Conservation (phyloP, 306 rosid species). For the Castanea sativa region DNA sequence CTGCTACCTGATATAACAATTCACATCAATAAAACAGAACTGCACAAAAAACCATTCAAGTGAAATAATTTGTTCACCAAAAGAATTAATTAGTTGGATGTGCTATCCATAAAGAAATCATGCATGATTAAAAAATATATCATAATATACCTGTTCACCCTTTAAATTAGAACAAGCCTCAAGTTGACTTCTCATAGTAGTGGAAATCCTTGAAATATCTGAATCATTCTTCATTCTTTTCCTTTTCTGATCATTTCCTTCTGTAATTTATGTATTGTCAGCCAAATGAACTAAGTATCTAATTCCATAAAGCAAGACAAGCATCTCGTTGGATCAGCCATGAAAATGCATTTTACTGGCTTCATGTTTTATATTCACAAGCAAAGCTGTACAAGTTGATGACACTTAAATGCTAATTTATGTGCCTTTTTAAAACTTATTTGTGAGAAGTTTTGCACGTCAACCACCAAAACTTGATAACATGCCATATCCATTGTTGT, state of each 20-base stretch:
- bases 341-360: slow-evolving; percentile 3
- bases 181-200: slow-evolving; percentile 63
- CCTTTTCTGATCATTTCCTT: slow-evolving; percentile 85
- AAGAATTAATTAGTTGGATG: neutral
- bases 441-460: slow-evolving; percentile 15
- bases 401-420: slow-evolving; percentile 4
- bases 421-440: slow-evolving; percentile 2
- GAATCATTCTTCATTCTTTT: slow-evolving; percentile 81
- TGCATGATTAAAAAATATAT: neutral
- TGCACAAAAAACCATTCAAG: neutral
- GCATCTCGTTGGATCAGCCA: slow-evolving; percentile 20
- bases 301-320: slow-evolving; percentile 8
- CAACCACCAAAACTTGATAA: slow-evolving; percentile 20
- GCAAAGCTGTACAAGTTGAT: slow-evolving; percentile 2
- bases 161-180: slow-evolving; percentile 75
- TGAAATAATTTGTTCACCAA: slow-evolving; percentile 3
- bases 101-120: neutral
- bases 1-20: slow-evolving; percentile 75
- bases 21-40: slow-evolving; percentile 19
- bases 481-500: slow-evolving; percentile 7
- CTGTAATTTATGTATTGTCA: slow-evolving; percentile 50
- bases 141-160: slow-evolving; percentile 78
- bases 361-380: neutral
- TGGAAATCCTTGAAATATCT: slow-evolving; percentile 66
- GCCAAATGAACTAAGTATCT: slow-evolving; percentile 17